Base-by-base conservation (phyloP, 441 rosid species). In the Gossypium gossypioides region DNA sequence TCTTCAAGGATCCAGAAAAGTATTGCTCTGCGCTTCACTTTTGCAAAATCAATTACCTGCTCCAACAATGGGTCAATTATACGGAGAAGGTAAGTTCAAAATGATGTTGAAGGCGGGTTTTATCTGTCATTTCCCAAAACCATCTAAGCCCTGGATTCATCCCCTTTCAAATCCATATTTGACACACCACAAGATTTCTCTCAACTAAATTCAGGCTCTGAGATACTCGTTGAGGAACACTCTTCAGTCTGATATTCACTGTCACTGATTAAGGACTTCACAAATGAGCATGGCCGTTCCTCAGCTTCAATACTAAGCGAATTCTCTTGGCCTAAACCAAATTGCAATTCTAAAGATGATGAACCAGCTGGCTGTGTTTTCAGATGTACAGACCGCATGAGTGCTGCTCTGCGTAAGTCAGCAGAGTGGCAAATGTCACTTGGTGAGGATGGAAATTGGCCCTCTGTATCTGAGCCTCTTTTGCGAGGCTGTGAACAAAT, bases 381-480 rank as follows among this genome's bases (percentile, higher is more conserved):
- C 93, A 95, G 89, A 83, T 92, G 96, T 73, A 92, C 96, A 16
- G 98, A 95, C 72, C 97, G 86, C 79, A 95, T 79, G 50, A 95
- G 86, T 5, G 99, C 97, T 25, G 96, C 87, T 69, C 96, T 88
- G 73, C 97, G 88, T 74, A 95, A 77, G 81, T 92, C 96, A 18
- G 97, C 94, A 0, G 98, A 91, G 83, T 95, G 96, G 75, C 98
- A 91, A 68, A 95, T 95, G 77, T 95, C 98, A 58, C 98, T 95
- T 21, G 98, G 98, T 21, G 98, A 95, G 19, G 97, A 95, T 0
- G 97, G 98, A 76, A 95, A 86, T 75, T 97, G 84, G 37, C 96
- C 92, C 78, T 92, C 97, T 0, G 99, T 89, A 50, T 95, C 95
- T 2, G 97, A 92, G 32, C 91, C 88, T 79, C 93, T 81, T 59